A percentile compares a stretch with the other conserved stretches of the same genome.
These are phyloP conservation scores for Metarhizium rileyi DNA, from an alignment of 2,329 filamentous ascomycete species.

Conservation along the genomic window DNA sequence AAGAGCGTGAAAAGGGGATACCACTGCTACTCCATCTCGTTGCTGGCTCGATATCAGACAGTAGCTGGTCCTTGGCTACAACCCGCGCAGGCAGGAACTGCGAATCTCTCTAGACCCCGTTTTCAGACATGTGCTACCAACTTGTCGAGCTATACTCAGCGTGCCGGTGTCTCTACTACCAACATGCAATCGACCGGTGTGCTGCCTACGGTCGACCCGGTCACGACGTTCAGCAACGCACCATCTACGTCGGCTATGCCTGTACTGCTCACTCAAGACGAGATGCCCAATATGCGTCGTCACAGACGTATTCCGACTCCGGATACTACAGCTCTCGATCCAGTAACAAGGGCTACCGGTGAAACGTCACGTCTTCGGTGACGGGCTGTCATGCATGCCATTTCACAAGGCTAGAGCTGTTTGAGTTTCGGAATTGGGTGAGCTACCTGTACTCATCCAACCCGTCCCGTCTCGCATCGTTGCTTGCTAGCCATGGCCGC, in stretches of 20 bases:
- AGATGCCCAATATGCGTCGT: conserved; percentile 28
- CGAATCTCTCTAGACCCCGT: not conserved
- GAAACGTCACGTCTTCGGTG: conserved; percentile 44
- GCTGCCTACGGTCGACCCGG: conserved; percentile 62
- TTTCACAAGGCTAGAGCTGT: conserved; percentile 30
- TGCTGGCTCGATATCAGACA: conserved; percentile 2
- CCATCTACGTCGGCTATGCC: conserved; percentile 73
- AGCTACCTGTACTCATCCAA: conserved; percentile 37
- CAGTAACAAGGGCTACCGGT: conserved; percentile 35
- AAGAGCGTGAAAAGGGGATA: not conserved
- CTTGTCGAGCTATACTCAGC: conserved; percentile 77
- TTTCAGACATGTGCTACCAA: conserved; percentile 68
- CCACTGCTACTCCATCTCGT: not conserved
- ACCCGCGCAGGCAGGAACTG: not conserved
- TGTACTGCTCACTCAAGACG: conserved; percentile 38
- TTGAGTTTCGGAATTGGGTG: conserved; percentile 37
- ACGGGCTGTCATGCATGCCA: conserved; percentile 33
- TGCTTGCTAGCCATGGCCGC: conserved; percentile 36
- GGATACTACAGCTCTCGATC: conserved; percentile 43
- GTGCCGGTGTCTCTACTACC: conserved; percentile 81
- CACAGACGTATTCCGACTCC: conserved; percentile 41
- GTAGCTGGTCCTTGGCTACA: not conserved
- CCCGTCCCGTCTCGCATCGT: conserved; percentile 39
- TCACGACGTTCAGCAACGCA: conserved; percentile 63
- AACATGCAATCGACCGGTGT: conserved; percentile 78